These are phyloP conservation scores for Aspergillus olivimuriae DNA, from an alignment of 495 filamentous ascomycete genomes.

Conservation along the genomic window DNA sequence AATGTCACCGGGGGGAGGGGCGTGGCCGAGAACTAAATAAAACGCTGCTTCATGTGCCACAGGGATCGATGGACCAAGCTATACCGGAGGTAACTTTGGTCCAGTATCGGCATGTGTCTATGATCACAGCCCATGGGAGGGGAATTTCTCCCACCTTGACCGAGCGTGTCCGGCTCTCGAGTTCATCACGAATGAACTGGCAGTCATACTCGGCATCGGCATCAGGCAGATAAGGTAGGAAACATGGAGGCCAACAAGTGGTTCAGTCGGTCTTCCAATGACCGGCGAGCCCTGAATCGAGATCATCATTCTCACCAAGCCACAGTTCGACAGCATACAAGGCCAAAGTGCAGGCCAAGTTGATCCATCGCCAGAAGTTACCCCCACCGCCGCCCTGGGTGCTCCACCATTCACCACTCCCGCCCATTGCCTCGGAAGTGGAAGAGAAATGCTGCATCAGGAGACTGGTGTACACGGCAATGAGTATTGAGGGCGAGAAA, in stretches of 20 bases:
- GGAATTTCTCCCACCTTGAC: too few relatives aligned
- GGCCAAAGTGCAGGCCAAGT: conserved; percentile 78
- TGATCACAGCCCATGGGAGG: too few relatives aligned
- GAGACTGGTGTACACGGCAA: conserved; percentile 94
- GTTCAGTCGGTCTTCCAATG: conserved; percentile 92
- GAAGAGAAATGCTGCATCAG: conserved; percentile 90
- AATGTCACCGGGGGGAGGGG: too few relatives aligned
- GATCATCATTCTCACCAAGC: conserved; percentile 66
- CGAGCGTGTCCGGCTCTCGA: too few relatives aligned
- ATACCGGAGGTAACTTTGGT: too few relatives aligned
- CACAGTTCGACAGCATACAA: conserved; percentile 86
- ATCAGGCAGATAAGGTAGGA: too few relatives aligned
- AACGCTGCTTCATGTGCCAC: too few relatives aligned
- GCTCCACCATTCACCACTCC: conserved; percentile 78
- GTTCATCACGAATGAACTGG: too few relatives aligned
- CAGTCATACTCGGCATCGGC: too few relatives aligned
- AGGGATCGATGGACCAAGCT: too few relatives aligned
- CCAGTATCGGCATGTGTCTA: too few relatives aligned
- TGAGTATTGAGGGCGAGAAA: conserved; percentile 87
- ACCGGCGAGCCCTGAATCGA: conserved; percentile 58
- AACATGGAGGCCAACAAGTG: background rate
- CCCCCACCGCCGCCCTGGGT: conserved; percentile 71
- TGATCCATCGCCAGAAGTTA: conserved; percentile 89
- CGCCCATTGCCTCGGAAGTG: conserved; percentile 53
- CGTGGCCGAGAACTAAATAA: too few relatives aligned